phyloP scores from a whole-genome alignment of 345 rosid genomes.

The Draba incana region DNA sequence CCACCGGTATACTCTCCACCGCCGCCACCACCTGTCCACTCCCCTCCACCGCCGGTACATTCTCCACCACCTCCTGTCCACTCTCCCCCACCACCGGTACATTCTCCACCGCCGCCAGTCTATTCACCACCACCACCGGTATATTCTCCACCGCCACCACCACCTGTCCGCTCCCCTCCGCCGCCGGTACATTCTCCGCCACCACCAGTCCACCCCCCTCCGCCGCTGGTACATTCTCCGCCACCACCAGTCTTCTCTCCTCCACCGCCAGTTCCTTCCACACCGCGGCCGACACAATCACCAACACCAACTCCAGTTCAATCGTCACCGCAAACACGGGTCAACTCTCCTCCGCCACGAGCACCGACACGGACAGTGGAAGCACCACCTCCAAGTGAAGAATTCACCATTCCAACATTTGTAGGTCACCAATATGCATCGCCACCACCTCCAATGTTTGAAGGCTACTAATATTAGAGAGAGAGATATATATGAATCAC shows the following conservation, averaged over 20 bases:
- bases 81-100: background rate
- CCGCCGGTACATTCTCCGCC: slow-evolving; percentile 25
- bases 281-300: slow-evolving; percentile 24
- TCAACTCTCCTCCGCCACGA: slow-evolving; percentile 36
- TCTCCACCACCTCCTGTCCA: too few species aligned
- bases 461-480: slow-evolving; percentile 59
- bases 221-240: slow-evolving; percentile 36
- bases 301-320: slow-evolving; percentile 31
- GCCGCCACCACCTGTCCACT: background rate
- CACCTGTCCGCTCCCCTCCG: slow-evolving; percentile 26
- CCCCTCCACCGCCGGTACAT: background rate
- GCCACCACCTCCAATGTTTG: slow-evolving; percentile 80
- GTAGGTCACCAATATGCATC: slow-evolving; percentile 69
- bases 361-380: slow-evolving; percentile 22
- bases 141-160: slow-evolving; percentile 36
- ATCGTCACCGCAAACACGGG: slow-evolving; percentile 33
- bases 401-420: slow-evolving; percentile 56
- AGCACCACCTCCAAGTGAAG: slow-evolving; percentile 43
- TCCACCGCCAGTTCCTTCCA: slow-evolving; percentile 25
- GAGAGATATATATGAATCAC: slow-evolving; percentile 12
- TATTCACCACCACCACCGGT: slow-evolving; percentile 31
- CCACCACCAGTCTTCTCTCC: slow-evolving; percentile 36
- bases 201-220: slow-evolving; percentile 31
- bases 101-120: slow-evolving; percentile 12
- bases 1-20: background rate